Evolutionary conservation across 306 rosid species (phyloP).

Genomic region (Abrus pulchellus): DNA sequence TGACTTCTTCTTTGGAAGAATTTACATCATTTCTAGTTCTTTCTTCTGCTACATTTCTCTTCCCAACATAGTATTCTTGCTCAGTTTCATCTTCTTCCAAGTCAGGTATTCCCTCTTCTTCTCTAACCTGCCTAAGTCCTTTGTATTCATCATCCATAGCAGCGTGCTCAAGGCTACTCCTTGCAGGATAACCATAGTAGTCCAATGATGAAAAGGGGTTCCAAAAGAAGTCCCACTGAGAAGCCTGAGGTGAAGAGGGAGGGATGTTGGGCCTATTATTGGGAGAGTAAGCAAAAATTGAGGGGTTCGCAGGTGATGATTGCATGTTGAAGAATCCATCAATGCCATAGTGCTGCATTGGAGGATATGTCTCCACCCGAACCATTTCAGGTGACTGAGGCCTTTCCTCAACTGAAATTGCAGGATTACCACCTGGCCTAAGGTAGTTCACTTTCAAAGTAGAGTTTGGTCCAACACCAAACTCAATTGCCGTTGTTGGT

Average conservation of each 20-base stretch:
- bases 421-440: constrained; percentile 76
- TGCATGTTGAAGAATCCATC: constrained; percentile 73
- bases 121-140: constrained; percentile 84
- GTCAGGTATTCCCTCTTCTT: constrained; percentile 89
- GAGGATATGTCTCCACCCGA: constrained; percentile 69
- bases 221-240: constrained; percentile 92
- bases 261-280: constrained; percentile 62
- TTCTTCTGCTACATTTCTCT: constrained; percentile 57
- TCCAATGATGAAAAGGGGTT: constrained; percentile 86
- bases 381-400: constrained; percentile 70
- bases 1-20: constrained; percentile 63
- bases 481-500: constrained; percentile 54
- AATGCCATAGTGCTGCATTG: constrained; percentile 56
- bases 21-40: constrained; percentile 52
- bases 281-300: constrained; percentile 69
- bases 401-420: constrained; percentile 79
- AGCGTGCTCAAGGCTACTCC: constrained; percentile 58
- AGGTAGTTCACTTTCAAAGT: constrained; percentile 67
- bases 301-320: constrained; percentile 64
- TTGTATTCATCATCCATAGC: constrained; percentile 68
- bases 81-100: constrained; percentile 83
- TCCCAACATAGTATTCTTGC: constrained; percentile 57
- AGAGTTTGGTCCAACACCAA: constrained; percentile 58
- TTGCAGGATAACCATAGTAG: constrained; percentile 69
- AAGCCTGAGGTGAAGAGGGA: constrained; percentile 75